Conservation (phyloP, 2,329 filamentous ascomycete genomes). For the Arthrocladium fulminans region DNA sequence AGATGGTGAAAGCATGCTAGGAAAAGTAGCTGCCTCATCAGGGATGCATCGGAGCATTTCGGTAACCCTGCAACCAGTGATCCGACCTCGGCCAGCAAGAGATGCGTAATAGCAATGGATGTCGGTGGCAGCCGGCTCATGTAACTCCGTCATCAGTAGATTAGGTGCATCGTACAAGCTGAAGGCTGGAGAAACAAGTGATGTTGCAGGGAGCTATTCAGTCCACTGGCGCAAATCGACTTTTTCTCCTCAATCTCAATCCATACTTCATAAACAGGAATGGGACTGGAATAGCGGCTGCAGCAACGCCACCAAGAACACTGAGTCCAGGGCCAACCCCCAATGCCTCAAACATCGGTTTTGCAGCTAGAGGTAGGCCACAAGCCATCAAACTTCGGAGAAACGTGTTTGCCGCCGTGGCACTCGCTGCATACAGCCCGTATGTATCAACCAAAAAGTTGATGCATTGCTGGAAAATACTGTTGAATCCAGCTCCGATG, state of each 20-base stretch:
- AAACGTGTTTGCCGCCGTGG: slow-evolving; percentile 37
- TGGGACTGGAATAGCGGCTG: slow-evolving; percentile 35
- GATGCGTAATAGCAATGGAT: too few species aligned
- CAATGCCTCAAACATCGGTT: slow-evolving; percentile 34
- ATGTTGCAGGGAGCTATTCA: neutral
- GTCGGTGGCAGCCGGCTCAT: too few species aligned
- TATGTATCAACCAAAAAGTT: slow-evolving; percentile 39
- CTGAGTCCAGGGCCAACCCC: slow-evolving; percentile 36
- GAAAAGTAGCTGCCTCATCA: too few species aligned
- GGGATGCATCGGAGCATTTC: too few species aligned
- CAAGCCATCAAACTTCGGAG: slow-evolving; percentile 35
- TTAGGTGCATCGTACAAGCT: too few species aligned
- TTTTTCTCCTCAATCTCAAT: slow-evolving; percentile 32
- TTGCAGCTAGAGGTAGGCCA: slow-evolving; percentile 29
- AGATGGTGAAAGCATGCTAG: too few species aligned
- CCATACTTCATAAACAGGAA: slow-evolving; percentile 39
- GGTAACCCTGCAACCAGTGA: too few species aligned
- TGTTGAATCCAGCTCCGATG: slow-evolving; percentile 35
- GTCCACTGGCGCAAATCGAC: slow-evolving; percentile 35
- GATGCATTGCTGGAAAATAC: slow-evolving; percentile 30
- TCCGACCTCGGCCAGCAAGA: too few species aligned
- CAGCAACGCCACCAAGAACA: slow-evolving; percentile 35
- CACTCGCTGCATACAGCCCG: slow-evolving; percentile 34
- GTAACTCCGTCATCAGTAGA: too few species aligned
- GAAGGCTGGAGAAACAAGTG: too few species aligned